Base-by-base conservation (phyloP, 2,329 filamentous ascomycete species). In the Monosporascus ibericus region DNA sequence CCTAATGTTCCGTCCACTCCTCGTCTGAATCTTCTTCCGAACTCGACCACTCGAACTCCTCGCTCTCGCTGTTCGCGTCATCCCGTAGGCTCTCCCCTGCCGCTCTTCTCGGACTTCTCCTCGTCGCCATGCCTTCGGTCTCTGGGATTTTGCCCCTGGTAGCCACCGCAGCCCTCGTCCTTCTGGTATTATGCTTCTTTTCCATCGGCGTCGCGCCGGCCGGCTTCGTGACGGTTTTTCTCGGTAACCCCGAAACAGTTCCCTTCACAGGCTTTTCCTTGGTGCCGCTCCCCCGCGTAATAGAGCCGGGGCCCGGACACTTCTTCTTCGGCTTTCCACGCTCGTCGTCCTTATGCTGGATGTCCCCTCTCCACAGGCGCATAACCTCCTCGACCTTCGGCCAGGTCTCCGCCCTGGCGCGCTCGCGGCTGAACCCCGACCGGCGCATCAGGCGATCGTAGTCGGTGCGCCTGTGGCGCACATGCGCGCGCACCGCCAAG, bases 401-500 rank as follows among this genome's bases (percentile, higher is more conserved):
- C 1, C 11, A 1, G 8, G 55, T 52, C 18, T 24, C 15, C 5
- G 17, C 4, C 36, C 59, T 44, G 2, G 56, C 59, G 3, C 48
- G 3, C 3, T 42, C 49, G 39, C 42, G 54, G 2, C 24, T 14
- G 2, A 50, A 15, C 2, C 53, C 54, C n/a, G 9, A 11, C 27
- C 11, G 30, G 7, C 38, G 20, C 51, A 77, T 54, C 42, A 75
- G 55, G 37, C 49, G 44, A 15, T 80, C 75, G 52, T 81, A 81
- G 1, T 66, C 57, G 0, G 77, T 80, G 44, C 77, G 70, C 3
- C 52, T 56, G 57, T 81, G 78, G 6, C 78, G 68, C 5, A 77
- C 69, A 55, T 80, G 74, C 3, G 78, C 78, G 22, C 70, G 63
- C 14, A 80, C 75, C 2, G 75, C 78, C 24, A 79, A 66, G 46